Evolutionary conservation across 2,329 filamentous ascomycete species (phyloP).

Genomic region (Nectriaceae sp.): DNA sequence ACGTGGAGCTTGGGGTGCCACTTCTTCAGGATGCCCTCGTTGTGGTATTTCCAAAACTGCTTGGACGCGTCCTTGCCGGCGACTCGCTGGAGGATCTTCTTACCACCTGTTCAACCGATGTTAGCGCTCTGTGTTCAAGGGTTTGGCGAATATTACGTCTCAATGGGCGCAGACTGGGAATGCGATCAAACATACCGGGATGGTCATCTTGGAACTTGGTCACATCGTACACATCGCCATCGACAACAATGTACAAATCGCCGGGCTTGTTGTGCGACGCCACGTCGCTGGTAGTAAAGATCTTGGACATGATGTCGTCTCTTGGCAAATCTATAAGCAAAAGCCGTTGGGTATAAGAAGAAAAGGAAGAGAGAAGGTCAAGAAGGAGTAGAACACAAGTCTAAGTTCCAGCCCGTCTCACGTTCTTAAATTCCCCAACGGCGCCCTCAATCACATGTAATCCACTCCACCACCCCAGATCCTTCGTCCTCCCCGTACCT

Average conservation of each 20-base stretch:
- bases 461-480: not conserved
- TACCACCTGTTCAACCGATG: constrained; percentile 48
- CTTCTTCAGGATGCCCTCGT: constrained; percentile 85
- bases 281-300: constrained; percentile 82
- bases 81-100: constrained; percentile 65
- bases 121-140: not conserved
- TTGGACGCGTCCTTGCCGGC: constrained; percentile 68
- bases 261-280: constrained; percentile 87
- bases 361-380: not conserved
- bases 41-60: constrained; percentile 77
- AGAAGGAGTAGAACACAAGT: not conserved
- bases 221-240: constrained; percentile 94
- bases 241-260: constrained; percentile 86
- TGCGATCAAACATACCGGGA: constrained; percentile 67
- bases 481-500: not conserved
- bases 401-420: not conserved
- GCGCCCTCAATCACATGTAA: not conserved
- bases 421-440: not conserved
- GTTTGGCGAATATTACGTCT: constrained; percentile 1
- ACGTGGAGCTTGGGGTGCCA: constrained; percentile 76
- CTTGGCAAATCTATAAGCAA: not conserved
- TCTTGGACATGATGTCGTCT: constrained; percentile 73
- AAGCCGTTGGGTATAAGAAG: not conserved
- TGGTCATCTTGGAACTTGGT: constrained; percentile 87
- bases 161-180: not conserved